Evolutionary conservation across 306 rosid species (phyloP), one percentile per base, ranked within the genome.

Genomic region (Nissolia schottii): DNA sequence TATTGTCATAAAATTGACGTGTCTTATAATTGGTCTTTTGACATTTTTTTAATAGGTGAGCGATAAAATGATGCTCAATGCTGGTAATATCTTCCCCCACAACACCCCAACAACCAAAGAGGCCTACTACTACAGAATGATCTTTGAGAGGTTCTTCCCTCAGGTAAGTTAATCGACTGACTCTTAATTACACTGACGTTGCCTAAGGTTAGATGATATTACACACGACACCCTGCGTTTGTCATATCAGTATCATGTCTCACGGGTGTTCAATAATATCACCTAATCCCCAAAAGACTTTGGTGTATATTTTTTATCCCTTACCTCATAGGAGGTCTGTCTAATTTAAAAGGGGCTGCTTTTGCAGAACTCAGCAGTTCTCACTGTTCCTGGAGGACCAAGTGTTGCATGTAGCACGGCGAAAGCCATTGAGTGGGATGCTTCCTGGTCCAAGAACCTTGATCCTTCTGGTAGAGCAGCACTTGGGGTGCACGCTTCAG

Each of bases 381-480:
- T 82, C 32, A 89, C 88, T 4, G 97, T 95, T 74, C 99, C 99
- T 0, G 97, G 99, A 64, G 97, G 97, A 73, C 83, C 97, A 18
- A 95, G 90, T 79, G 77, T 95, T 5, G 99, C 99, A 3, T 95
- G 99, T 41, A 95, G 97, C 89, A 95, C 99, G 1, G 96, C 99
- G 0, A 89, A 89, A 58, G 97, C 99, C 3, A 78, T 95, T 13
- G 97, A 87, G 48, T 95, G 99, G 99, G 96, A 95, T 35, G 96
- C 90, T 24, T 38, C 91, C 2, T 95, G 99, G 99, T 84, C 90
- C 0, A 88, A 80, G 35, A 91, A 91, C 74, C 92, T 92, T 23
- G 99, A 95, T 38, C 99, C 97, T 35, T 91, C 97, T 19, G 99
- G 97, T 15, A 84, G 99, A 83, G 99, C 99, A 58, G 95, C 95